Conservation (phyloP, 495 filamentous ascomycete genomes). For the Cudoniella acicularis region DNA sequence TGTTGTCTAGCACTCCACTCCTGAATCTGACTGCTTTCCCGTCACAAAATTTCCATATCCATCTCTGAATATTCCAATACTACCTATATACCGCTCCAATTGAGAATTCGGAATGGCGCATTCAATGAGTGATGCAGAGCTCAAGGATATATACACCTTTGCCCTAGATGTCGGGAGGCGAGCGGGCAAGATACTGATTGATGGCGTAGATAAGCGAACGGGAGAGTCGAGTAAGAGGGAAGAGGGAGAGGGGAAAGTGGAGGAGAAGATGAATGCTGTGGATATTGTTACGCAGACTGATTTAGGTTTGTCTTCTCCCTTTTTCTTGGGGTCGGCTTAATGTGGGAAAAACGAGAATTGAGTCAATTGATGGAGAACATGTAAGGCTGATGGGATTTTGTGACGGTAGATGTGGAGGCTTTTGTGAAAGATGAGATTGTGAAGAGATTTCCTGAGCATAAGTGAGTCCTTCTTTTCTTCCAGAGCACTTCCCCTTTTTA, state of each 20-base stretch:
- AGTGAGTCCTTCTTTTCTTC: constrained; percentile 37
- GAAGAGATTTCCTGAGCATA: constrained; percentile 55
- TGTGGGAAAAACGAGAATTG: neutral
- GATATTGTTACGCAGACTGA: constrained; percentile 71
- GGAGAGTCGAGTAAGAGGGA: constrained; percentile 29
- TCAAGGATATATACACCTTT: constrained; percentile 62
- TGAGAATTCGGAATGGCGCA: constrained; percentile 17
- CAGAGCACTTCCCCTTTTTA: too few species aligned
- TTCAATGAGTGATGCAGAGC: constrained; percentile 21
- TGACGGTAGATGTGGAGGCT: constrained; percentile 55
- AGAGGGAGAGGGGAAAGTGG: constrained; percentile 24
- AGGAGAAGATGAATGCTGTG: constrained; percentile 63
- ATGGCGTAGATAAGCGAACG: constrained; percentile 44
- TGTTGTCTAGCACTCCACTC: neutral
- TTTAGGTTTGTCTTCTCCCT: constrained; percentile 43
- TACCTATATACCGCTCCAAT: neutral
- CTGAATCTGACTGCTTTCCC: neutral
- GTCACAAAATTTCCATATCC: too few species aligned
- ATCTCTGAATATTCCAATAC: too few species aligned
- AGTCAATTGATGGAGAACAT: neutral
- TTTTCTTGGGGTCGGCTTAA: neutral
- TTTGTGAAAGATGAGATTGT: constrained; percentile 57
- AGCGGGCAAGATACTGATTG: constrained; percentile 57
- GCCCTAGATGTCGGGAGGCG: constrained; percentile 60
- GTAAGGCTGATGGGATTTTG: constrained; percentile 10